Evolutionary conservation across 192 early-diverging fungal genomes (phyloP).

Genomic region (Chytriomyces sp.): DNA sequence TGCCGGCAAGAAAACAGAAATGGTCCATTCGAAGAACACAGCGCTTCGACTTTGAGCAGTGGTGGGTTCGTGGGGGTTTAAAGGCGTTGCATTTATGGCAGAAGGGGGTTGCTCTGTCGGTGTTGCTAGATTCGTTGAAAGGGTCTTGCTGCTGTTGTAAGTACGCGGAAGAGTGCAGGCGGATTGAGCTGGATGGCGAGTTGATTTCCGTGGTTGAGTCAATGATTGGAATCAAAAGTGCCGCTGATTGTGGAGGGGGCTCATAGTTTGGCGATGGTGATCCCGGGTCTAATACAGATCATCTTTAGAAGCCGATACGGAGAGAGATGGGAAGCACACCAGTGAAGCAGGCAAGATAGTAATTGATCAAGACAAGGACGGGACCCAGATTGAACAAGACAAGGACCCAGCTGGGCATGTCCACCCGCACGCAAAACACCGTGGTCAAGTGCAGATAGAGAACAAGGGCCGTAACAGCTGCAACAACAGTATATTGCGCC

Average conservation of each 20-base stretch:
- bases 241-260: background rate
- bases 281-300: constrained; percentile 6
- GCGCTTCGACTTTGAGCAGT: constrained; percentile 34
- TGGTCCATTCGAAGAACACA: constrained; percentile 49
- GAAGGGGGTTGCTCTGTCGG: background rate
- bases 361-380: constrained; percentile 6
- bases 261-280: background rate
- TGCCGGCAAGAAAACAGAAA: constrained; percentile 39
- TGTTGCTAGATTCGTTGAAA: background rate
- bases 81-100: constrained; percentile 24
- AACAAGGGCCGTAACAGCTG: background rate
- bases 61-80: constrained; percentile 43
- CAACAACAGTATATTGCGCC: background rate
- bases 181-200: too few species aligned
- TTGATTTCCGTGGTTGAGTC: background rate
- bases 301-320: too few species aligned
- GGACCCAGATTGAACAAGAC: background rate
- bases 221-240: background rate
- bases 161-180: too few species aligned
- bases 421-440: constrained; percentile 10
- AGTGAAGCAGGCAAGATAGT: constrained; percentile 3
- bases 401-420: constrained; percentile 49
- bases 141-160: too few species aligned
- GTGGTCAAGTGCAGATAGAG: constrained; percentile 20
- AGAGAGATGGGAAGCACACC: background rate